A percentile compares a stretch with the other conserved stretches of the same genome.
Evolutionary conservation across 1,139 yeast species (phyloP).

Genomic region (Magnusiomyces clavatus): DNA sequence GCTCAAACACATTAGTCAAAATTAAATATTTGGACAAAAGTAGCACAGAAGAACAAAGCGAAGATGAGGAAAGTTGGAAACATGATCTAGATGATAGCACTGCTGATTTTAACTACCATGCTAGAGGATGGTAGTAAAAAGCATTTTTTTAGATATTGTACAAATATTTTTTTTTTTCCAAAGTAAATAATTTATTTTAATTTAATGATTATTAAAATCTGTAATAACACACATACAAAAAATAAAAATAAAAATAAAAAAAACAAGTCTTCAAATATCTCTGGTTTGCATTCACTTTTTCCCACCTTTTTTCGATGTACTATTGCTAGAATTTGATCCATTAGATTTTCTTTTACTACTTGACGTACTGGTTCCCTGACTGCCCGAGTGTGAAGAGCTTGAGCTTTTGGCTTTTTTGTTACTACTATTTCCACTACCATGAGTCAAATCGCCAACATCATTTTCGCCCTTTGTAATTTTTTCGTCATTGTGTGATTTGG

Average conservation of each 20-base stretch:
- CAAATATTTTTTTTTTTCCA: not conserved
- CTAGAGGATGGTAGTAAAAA: constrained; percentile 31
- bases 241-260: too few relatives aligned
- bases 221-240: too few relatives aligned
- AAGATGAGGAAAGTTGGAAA: constrained; percentile 22
- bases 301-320: constrained; percentile 1
- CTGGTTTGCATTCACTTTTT: too few relatives aligned
- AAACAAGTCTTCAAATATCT: too few relatives aligned
- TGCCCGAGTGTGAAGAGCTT: too few relatives aligned
- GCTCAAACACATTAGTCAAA: not conserved
- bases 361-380: constrained; percentile 23
- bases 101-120: constrained; percentile 33
- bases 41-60: constrained; percentile 14
- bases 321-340: constrained; percentile 5
- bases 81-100: constrained; percentile 27
- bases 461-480: too few relatives aligned
- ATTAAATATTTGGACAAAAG: not conserved
- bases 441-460: too few relatives aligned
- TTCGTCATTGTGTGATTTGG: too few relatives aligned
- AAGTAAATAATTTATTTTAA: not conserved
- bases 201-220: constrained; percentile 4
- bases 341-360: constrained; percentile 14
- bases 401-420: too few relatives aligned
- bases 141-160: not conserved
- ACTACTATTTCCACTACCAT: too few relatives aligned